phyloP scores from a whole-genome alignment of 495 filamentous ascomycete species.

The Platismatia glauca region DNA sequence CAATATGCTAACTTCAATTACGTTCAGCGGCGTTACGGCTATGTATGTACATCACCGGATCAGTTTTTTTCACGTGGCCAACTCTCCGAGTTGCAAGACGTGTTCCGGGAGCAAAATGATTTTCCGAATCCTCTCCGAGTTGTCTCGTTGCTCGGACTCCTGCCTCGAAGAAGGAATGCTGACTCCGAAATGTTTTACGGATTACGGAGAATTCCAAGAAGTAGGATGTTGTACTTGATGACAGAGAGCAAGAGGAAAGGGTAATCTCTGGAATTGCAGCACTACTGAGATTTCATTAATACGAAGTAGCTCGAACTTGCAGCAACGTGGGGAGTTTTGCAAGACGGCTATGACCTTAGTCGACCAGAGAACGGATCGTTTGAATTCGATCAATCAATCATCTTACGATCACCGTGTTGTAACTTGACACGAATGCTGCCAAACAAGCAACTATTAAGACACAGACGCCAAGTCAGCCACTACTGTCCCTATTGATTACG shows the following conservation, averaged over 20 bases:
- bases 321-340: conserved; percentile 31
- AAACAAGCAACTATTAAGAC: conserved; percentile 29
- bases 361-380: conserved; percentile 28
- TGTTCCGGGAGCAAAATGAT: too few species aligned
- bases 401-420: conserved; percentile 33
- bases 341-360: conserved; percentile 48
- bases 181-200: too few species aligned
- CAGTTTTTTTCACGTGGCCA: too few species aligned
- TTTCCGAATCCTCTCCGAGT: too few species aligned
- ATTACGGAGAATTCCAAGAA: conserved; percentile 64
- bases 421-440: conserved; percentile 31
- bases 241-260: conserved; percentile 23
- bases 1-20: neutral
- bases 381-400: conserved; percentile 25
- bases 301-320: conserved; percentile 12
- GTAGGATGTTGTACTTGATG: conserved; percentile 59
- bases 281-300: conserved; percentile 24
- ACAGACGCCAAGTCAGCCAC: conserved; percentile 31
- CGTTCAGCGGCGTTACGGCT: conserved; percentile 64
- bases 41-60: too few species aligned
- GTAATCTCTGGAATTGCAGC: conserved; percentile 29
- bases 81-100: too few species aligned
- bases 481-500: conserved; percentile 19
- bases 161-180: too few species aligned
- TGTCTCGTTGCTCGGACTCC: too few species aligned